phyloP scores from a whole-genome alignment of 139 green algal species.

The Volvox reticuliferus region DNA sequence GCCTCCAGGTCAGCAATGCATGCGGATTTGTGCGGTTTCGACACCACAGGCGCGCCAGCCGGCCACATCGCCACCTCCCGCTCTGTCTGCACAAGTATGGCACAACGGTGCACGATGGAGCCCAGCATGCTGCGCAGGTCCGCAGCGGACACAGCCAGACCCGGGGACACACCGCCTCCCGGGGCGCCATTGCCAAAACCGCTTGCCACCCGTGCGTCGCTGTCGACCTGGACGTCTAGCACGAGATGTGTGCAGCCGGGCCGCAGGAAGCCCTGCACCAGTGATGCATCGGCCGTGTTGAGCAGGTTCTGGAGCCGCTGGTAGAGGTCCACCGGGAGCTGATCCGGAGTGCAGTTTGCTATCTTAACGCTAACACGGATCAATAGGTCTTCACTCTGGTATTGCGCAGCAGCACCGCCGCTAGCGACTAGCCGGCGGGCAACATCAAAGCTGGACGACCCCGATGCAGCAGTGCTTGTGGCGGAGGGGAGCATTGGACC shows the following conservation, averaged over 20 bases:
- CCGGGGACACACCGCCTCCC: background rate
- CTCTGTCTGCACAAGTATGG: constrained; percentile 8
- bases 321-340: constrained; percentile 49
- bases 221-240: constrained; percentile 23
- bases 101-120: background rate
- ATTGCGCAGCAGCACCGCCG: constrained; percentile 21
- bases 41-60: background rate
- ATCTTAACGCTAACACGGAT: constrained; percentile 55
- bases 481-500: background rate
- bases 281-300: constrained; percentile 4
- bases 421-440: constrained; percentile 45
- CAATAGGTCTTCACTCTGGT: constrained; percentile 35
- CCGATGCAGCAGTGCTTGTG: background rate
- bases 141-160: background rate
- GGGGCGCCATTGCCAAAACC: background rate
- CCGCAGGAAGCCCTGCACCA: constrained; percentile 47
- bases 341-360: constrained; percentile 27
- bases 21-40: background rate
- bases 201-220: background rate
- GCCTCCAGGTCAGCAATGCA: background rate
- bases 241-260: constrained; percentile 50
- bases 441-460: constrained; percentile 31
- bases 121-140: background rate
- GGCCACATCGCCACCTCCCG: constrained; percentile 10
- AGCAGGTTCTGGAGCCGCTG: constrained; percentile 41